Percentiles rank a stretch among this genome's conserved stretches.
Evolutionary conservation across 352 stramenopile genomes (phyloP).

Genomic region (Phytophthora fragariae): DNA sequence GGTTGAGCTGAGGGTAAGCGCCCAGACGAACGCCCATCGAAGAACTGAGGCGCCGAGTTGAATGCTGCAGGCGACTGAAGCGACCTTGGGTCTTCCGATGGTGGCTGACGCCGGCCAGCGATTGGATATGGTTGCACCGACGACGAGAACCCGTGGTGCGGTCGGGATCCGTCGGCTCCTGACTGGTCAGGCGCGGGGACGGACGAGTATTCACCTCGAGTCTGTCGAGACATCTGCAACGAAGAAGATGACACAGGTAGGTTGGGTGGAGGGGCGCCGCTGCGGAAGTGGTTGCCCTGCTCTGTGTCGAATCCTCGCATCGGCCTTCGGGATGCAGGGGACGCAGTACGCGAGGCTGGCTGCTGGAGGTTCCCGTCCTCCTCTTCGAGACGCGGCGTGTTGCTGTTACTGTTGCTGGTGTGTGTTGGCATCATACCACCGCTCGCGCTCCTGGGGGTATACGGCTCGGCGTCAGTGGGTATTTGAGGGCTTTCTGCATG

Average conservation of each 20-base stretch:
- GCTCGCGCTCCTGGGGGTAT: constrained; percentile 18
- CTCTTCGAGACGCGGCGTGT: constrained; percentile 20
- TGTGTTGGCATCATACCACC: constrained; percentile 17
- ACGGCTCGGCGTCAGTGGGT: constrained; percentile 23
- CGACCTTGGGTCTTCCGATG: constrained; percentile 25
- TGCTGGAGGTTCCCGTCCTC: constrained; percentile 28
- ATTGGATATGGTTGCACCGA: constrained; percentile 33
- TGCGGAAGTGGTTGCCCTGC: constrained; percentile 42
- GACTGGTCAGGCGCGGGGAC: constrained; percentile 16
- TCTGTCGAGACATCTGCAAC: constrained; percentile 27
- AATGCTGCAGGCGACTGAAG: constrained; percentile 25
- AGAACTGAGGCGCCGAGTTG: constrained; percentile 21
- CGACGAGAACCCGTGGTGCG: constrained; percentile 32
- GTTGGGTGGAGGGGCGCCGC: constrained; percentile 5
- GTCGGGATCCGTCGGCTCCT: constrained; percentile 16
- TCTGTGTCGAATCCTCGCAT: constrained; percentile 39
- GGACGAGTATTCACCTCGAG: constrained; percentile 30
- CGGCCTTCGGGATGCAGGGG: constrained; percentile 25
- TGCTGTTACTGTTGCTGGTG: constrained; percentile 38
- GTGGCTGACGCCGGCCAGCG: constrained; percentile 19
- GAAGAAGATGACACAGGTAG: constrained; percentile 9
- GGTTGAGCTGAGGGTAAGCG: constrained; percentile 10
- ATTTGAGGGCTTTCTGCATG: constrained; percentile 11
- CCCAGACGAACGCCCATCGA: constrained; percentile 28
- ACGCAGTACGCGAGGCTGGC: constrained; percentile 24